phyloP scores from a whole-genome alignment of 768 basidiomycete genomes.

The Macrocybe gigantea region DNA sequence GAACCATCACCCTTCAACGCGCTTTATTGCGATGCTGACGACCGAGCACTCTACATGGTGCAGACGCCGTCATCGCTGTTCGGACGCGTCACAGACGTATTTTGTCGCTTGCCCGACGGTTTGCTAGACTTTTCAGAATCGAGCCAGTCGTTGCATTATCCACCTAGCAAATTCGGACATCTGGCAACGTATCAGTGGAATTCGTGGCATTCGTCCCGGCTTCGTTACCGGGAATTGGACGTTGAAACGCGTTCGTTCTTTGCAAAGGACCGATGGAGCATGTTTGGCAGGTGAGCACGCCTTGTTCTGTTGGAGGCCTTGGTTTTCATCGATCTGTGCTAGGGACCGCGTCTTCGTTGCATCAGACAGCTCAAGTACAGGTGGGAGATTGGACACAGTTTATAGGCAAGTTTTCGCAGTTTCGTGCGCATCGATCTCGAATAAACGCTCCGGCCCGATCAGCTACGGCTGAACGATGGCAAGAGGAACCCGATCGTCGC shows the following conservation, averaged over 20 bases:
- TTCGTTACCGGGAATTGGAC: conserved; percentile 13
- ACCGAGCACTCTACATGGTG: conserved; percentile 17
- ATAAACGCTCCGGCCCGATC: background rate
- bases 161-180: conserved; percentile 8
- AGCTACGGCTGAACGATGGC: conserved; percentile 9
- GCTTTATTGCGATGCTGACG: conserved; percentile 14
- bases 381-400: conserved; percentile 14
- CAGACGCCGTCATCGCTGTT: conserved; percentile 13
- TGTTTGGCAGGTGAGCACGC: conserved; percentile 14
- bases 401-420: background rate
- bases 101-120: conserved; percentile 6
- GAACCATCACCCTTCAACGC: conserved; percentile 14
- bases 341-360: conserved; percentile 19
- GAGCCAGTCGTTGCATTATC: conserved; percentile 1
- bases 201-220: conserved; percentile 11
- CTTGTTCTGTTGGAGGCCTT: background rate
- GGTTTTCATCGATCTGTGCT: no score
- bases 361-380: conserved; percentile 15
- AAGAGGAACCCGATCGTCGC: conserved; percentile 10
- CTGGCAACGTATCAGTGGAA: conserved; percentile 18
- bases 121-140: background rate
- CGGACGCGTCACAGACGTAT: conserved; percentile 13
- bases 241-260: conserved; percentile 16
- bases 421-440: background rate
- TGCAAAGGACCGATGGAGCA: conserved; percentile 16